Conservation (phyloP, 2,329 filamentous ascomycete genomes). For the Claviceps fusiformis region DNA sequence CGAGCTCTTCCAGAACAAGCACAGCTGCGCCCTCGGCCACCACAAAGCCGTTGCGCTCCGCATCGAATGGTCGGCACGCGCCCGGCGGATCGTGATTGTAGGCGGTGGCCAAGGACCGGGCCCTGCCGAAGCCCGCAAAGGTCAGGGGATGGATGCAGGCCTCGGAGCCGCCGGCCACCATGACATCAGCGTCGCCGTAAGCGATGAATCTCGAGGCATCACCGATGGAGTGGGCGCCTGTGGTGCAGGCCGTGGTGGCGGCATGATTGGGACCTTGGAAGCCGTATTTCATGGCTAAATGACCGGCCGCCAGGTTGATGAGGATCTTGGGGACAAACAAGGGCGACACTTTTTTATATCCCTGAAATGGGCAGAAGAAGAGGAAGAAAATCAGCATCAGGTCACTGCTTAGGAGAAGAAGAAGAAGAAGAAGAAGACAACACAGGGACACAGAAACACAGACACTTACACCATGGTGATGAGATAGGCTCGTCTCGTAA, state of each 20-base stretch:
- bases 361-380: constrained; percentile 33
- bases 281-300: constrained; percentile 84
- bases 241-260: constrained; percentile 89
- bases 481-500: constrained; percentile 69
- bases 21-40: constrained; percentile 87
- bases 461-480: constrained; percentile 49
- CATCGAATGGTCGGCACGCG: constrained; percentile 81
- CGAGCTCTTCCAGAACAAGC: constrained; percentile 75
- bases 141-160: constrained; percentile 92
- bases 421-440: background rate
- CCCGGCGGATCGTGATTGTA: constrained; percentile 60
- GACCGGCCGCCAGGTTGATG: constrained; percentile 89
- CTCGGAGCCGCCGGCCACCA: constrained; percentile 91
- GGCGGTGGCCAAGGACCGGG: constrained; percentile 68
- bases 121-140: constrained; percentile 80
- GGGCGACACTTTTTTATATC: constrained; percentile 85
- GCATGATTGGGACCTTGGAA: constrained; percentile 87
- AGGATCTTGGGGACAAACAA: constrained; percentile 86
- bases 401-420: background rate
- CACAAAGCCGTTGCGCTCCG: constrained; percentile 69
- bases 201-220: constrained; percentile 88
- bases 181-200: constrained; percentile 84
- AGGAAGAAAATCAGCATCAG: background rate
- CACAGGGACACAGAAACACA: too few relatives aligned
- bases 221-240: constrained; percentile 85